Percentiles rank a stretch among this genome's conserved stretches.
Conservation (phyloP, 164 flowering plant genomes). For the Tetrastigma voinierianum region DNA sequence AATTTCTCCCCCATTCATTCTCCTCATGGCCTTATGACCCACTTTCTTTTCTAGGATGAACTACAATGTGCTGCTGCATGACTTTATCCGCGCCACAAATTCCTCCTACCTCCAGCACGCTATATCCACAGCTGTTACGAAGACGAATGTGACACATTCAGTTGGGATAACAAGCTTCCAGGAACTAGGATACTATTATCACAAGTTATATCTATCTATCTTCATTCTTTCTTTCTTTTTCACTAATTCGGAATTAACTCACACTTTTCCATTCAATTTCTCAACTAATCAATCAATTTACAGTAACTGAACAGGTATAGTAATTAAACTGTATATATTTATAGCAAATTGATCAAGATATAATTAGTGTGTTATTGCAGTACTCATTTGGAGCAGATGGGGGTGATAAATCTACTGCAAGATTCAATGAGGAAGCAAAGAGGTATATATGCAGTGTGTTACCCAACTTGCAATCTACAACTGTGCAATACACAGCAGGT, state of each 20-base stretch:
- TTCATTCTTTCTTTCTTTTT: not conserved
- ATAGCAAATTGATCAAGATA: no score
- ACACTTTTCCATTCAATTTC: no score
- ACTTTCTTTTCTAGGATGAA: no score
- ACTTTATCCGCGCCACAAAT: conserved; percentile 29
- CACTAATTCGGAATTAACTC: not conserved
- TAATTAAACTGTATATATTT: no score
- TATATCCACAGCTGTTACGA: not conserved
- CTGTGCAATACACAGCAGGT: conserved; percentile 30
- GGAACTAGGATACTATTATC: conserved; percentile 31
- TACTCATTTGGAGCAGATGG: no score
- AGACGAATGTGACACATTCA: conserved; percentile 17
- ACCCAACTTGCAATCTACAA: conserved; percentile 27
- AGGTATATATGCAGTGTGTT: conserved; percentile 24
- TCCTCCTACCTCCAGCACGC: conserved; percentile 15
- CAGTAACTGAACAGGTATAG: no score
- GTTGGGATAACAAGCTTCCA: conserved; percentile 36
- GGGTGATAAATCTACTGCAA: not conserved
- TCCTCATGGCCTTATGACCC: no score
- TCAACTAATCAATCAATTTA: no score
- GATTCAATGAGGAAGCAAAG: conserved; percentile 10
- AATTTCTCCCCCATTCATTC: no score
- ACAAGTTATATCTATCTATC: no score
- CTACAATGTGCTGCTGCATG: conserved; percentile 33
- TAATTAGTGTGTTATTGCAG: no score